Percentiles rank a stretch among this genome's conserved stretches.
phyloP scores from a whole-genome alignment of 2,329 filamentous ascomycete genomes.

The Teratosphaeria pseudoeucalypti region DNA sequence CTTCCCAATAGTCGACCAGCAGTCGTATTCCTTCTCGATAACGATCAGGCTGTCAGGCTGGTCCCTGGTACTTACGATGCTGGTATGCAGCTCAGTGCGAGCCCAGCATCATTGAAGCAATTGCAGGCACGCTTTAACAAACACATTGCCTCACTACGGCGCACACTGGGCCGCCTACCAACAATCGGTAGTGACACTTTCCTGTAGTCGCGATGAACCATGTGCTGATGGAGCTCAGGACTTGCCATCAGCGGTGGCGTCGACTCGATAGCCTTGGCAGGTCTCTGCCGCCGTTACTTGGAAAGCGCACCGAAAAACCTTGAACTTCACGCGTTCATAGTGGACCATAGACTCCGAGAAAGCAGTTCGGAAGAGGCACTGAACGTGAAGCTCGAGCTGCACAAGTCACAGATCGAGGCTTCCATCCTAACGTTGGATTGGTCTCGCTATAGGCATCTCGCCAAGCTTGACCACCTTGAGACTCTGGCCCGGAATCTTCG shows the following conservation, averaged over 20 bases:
- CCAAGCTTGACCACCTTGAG: conserved; percentile 57
- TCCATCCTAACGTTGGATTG: conserved; percentile 28
- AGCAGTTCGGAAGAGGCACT: conserved; percentile 46
- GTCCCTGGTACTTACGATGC: neutral
- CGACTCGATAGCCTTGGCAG: conserved; percentile 94
- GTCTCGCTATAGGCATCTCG: conserved; percentile 28
- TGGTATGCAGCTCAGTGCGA: neutral
- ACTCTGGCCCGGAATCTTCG: conserved; percentile 62
- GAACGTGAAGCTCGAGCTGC: conserved; percentile 32
- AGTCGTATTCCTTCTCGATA: neutral
- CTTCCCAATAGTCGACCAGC: neutral
- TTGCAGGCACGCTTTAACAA: neutral
- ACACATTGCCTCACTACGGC: neutral
- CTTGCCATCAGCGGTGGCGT: conserved; percentile 86
- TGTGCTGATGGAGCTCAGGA: conserved; percentile 23
- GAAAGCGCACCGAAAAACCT: conserved; percentile 4
- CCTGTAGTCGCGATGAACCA: neutral
- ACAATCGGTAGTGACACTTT: neutral
- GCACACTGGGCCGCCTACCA: neutral
- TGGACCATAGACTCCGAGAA: conserved; percentile 50
- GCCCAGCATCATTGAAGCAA: neutral
- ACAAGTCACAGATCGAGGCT: conserved; percentile 12
- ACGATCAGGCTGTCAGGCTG: neutral
- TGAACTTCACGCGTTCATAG: conserved; percentile 45
- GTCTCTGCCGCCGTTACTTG: conserved; percentile 47